Conservation (phyloP, 1,284 basidiomycete genomes). For the Cutaneotrichosporon cyanovorans region DNA sequence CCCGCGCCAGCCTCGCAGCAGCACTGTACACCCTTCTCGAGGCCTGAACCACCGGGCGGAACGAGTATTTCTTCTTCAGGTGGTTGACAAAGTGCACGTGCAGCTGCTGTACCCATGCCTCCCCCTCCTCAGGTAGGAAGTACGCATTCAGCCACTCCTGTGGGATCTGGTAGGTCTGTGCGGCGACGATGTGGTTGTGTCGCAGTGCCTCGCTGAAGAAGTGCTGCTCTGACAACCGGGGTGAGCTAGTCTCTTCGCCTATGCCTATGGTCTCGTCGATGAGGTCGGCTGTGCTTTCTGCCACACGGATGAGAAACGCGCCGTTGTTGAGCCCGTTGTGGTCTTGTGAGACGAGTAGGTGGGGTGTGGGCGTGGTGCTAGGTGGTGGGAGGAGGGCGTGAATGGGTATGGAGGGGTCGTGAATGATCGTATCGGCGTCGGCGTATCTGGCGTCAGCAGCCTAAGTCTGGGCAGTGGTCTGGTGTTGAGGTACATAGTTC, state of each 20-base stretch:
- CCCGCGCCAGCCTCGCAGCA: neutral
- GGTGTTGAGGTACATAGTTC: neutral
- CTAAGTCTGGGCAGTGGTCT: neutral
- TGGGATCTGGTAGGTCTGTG: slow-evolving; percentile 13
- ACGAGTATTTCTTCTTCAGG: slow-evolving; percentile 5
- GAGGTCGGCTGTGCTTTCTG: neutral
- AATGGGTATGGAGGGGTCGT: slow-evolving; percentile 14
- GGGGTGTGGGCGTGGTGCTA: neutral
- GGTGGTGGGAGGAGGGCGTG: slow-evolving; percentile 15
- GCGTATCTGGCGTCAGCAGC: slow-evolving; percentile 6
- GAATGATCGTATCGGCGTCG: slow-evolving; percentile 16
- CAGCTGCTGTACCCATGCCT: slow-evolving; percentile 4
- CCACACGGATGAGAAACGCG: slow-evolving; percentile 11
- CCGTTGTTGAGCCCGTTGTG: slow-evolving; percentile 19
- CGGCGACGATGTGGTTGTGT: neutral
- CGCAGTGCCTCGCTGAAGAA: slow-evolving; percentile 4
- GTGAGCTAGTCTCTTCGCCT: neutral
- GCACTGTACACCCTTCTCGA: too few species aligned
- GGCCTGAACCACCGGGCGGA: slow-evolving; percentile 2
- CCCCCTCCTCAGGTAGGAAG: slow-evolving; percentile 1
- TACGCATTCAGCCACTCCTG: slow-evolving; percentile 16
- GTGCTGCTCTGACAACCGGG: slow-evolving; percentile 3
- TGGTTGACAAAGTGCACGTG: slow-evolving; percentile 10
- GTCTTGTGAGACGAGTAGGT: slow-evolving; percentile 14
- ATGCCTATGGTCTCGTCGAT: neutral